Conservation (phyloP, 768 basidiomycete genomes). For the Rhodotorula kratochvilovae region DNA sequence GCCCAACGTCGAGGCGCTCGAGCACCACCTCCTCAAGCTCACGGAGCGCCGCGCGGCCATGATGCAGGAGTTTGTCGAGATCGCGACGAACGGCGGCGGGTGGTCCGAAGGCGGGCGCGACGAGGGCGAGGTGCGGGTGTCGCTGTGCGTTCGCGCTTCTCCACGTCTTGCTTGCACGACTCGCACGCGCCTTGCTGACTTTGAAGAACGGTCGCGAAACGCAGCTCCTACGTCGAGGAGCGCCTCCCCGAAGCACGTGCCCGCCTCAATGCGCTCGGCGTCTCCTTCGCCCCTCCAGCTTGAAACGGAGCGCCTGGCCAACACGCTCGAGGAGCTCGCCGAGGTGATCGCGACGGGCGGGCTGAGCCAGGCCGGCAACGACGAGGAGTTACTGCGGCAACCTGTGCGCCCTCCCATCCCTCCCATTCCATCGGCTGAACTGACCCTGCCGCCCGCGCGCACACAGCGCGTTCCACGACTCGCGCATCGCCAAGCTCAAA, state of each 20-base stretch:
- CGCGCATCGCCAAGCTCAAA: conserved; percentile 1
- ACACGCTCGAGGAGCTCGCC: conserved; percentile 18
- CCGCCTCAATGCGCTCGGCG: neutral
- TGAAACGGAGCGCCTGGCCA: conserved; percentile 23
- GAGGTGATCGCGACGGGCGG: conserved; percentile 5
- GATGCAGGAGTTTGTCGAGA: conserved; percentile 25
- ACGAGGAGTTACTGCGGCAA: conserved; percentile 10
- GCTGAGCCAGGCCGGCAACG: conserved; percentile 16
- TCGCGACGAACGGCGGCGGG: neutral
- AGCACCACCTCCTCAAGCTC: neutral
- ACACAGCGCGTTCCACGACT: conserved; percentile 10
- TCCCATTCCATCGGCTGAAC: fast-evolving
- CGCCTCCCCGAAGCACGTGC: conserved; percentile 16
- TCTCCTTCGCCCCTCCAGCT: conserved; percentile 9
- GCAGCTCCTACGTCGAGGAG: conserved; percentile 29
- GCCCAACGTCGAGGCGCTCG: neutral
- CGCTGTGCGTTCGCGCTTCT: conserved; percentile 1
- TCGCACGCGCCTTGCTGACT: neutral
- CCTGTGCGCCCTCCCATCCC: neutral
- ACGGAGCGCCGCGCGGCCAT: conserved; percentile 4
- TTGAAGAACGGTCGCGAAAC: too few relatives aligned
- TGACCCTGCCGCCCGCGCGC: too few relatives aligned
- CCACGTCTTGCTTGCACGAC: neutral
- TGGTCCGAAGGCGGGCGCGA: neutral
- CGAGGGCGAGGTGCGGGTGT: conserved; percentile 11